Evolutionary conservation across 2,329 filamentous ascomycete species (phyloP).

Genomic region (Didymosphaeria variabile): DNA sequence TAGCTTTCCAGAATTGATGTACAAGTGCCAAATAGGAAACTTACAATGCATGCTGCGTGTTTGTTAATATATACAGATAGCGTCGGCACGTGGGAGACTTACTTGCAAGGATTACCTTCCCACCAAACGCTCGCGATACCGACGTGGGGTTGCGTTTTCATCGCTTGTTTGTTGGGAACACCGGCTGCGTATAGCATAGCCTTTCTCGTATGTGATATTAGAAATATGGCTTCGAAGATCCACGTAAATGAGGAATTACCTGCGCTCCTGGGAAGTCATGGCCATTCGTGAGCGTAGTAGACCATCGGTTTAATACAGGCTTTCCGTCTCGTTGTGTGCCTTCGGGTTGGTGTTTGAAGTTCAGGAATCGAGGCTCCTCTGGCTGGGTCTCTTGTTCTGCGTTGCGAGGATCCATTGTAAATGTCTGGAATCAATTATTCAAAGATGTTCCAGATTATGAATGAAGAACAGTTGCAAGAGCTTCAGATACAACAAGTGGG

Average conservation of each 20-base stretch:
- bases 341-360: slow-evolving; percentile 65
- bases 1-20: too few species aligned
- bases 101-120: slow-evolving; percentile 98
- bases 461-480: not conserved
- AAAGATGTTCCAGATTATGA: not conserved
- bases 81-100: slow-evolving; percentile 50
- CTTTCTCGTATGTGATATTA: slow-evolving; percentile 52
- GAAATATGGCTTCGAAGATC: not conserved
- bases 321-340: slow-evolving; percentile 65
- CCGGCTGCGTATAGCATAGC: slow-evolving; percentile 96
- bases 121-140: slow-evolving; percentile 95
- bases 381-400: slow-evolving; percentile 47
- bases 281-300: slow-evolving; percentile 78
- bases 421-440: not conserved
- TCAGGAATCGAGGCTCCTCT: slow-evolving; percentile 60
- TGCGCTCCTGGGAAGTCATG: slow-evolving; percentile 94
- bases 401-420: slow-evolving; percentile 49
- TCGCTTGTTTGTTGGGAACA: slow-evolving; percentile 80
- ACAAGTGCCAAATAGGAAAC: slow-evolving; percentile 25
- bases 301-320: slow-evolving; percentile 84
- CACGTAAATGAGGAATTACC: slow-evolving; percentile 55
- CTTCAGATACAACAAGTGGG: not conserved
- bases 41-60: slow-evolving; percentile 59
- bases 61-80: slow-evolving; percentile 31
- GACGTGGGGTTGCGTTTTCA: slow-evolving; percentile 91